Percentiles rank a stretch among this genome's conserved stretches.
Evolutionary conservation across 345 rosid species (phyloP).

Genomic region (Passiflora organensis): DNA sequence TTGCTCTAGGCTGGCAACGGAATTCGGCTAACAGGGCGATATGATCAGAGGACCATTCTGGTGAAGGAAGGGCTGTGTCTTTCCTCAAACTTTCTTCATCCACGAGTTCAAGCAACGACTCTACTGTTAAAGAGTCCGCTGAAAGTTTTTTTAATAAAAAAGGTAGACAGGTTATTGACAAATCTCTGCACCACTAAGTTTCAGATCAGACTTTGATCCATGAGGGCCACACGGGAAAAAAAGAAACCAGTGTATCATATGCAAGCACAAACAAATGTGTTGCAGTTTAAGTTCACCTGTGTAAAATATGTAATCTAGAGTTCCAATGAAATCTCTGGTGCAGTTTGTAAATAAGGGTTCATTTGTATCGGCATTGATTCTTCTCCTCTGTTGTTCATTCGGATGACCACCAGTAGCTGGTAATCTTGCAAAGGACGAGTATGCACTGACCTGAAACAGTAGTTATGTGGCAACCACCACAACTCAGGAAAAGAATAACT

Average conservation of each 20-base stretch:
- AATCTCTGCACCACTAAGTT: background rate
- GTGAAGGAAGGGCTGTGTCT: constrained; percentile 99
- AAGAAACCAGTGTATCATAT: background rate
- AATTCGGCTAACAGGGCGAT: constrained; percentile 93
- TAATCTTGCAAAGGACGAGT: constrained; percentile 76
- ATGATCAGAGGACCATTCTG: constrained; percentile 99
- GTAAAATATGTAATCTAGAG: constrained; percentile 91
- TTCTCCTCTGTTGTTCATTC: constrained; percentile 69
- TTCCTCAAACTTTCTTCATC: constrained; percentile 97
- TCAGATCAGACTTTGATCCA: constrained; percentile 11
- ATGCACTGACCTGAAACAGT: constrained; percentile 88
- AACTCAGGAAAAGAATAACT: background rate
- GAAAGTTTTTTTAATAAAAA: no score
- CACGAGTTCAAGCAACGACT: constrained; percentile 92
- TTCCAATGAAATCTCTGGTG: constrained; percentile 90
- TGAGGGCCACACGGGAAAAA: background rate
- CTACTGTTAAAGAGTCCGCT: constrained; percentile 91
- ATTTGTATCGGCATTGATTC: constrained; percentile 77
- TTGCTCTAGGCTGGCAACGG: constrained; percentile 82
- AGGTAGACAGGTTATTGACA: no score
- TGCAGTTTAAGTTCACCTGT: constrained; percentile 48
- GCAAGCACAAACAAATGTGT: background rate
- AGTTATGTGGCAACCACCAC: constrained; percentile 16
- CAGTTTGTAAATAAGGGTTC: constrained; percentile 95
- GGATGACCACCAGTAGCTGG: constrained; percentile 34